phyloP scores from a whole-genome alignment of 2,329 filamentous ascomycete species.

The Diaporthe ampelina region DNA sequence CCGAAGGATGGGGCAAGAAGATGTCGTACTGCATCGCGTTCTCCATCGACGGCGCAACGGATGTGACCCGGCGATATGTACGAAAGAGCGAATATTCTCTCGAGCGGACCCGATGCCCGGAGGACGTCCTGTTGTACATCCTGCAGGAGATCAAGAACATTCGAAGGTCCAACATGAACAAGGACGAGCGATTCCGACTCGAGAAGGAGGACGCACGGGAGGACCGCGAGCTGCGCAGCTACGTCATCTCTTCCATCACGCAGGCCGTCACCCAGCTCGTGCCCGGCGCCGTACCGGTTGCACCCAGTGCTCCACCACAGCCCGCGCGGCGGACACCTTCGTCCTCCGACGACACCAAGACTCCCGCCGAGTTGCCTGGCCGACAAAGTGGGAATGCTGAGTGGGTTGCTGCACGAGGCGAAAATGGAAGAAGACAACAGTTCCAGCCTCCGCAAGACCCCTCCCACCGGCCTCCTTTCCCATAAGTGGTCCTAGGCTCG shows the following conservation, averaged over 20 bases:
- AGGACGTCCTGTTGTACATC: conserved; percentile 92
- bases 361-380: conserved; percentile 71
- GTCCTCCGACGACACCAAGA: conserved; percentile 67
- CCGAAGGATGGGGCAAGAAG: conserved; percentile 96
- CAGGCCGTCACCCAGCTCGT: conserved; percentile 79
- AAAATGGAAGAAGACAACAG: conserved; percentile 49
- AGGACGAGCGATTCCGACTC: conserved; percentile 85
- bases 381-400: conserved; percentile 54
- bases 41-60: conserved; percentile 84
- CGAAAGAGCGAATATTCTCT: conserved; percentile 80
- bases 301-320: conserved; percentile 47
- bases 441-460: conserved; percentile 45
- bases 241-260: conserved; percentile 80
- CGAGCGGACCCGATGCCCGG: conserved; percentile 84
- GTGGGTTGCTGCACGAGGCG: conserved; percentile 54
- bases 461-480: conserved; percentile 40
- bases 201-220: conserved; percentile 85
- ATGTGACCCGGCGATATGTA: conserved; percentile 77
- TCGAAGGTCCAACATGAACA: conserved; percentile 85
- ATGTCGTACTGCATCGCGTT: conserved; percentile 98
- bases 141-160: conserved; percentile 91
- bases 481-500: conserved; percentile 25
- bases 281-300: conserved; percentile 56
- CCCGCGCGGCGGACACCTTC: conserved; percentile 43
- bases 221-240: conserved; percentile 80